Base-by-base conservation (phyloP, 1,139 yeast species). In the Candida pseudoviswanathii region DNA sequence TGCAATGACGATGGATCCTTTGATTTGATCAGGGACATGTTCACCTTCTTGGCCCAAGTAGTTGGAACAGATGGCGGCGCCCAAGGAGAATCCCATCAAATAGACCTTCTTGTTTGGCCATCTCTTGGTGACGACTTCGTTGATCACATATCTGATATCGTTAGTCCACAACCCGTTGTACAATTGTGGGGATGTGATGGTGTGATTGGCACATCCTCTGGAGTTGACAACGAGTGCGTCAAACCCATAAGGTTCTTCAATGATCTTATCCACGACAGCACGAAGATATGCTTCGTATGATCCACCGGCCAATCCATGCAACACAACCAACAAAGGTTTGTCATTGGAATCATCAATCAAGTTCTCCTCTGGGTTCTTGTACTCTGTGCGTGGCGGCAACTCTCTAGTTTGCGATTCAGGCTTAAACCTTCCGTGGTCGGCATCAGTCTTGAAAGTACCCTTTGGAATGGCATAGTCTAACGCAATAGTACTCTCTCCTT, bases 241-340 rank as follows among this genome's bases (percentile, higher is more conserved):
- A 53, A 82, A 78, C 9, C 65, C 67, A 54, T 62, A 62, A 31
- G 71, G 68, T 1, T 63, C 63, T 0, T 57, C 56, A 3, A 75
- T 68, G 37, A 80, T 64, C 42, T 67, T 62, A 39, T 62, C 52
- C 38, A 81, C 57, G 30, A 75, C 67, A 2, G 82, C 70, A 39
- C 86, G 66, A 27, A 82, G 75, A 52, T 82, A 82, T 41, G 81
- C 69, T 61, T 82, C 88, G 58, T 77, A 78, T 7, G 86, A 81
- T 0, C 88, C 87, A 16, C 88, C 88, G 8, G 85, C 77, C 42
- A 82, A 69, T 2, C 88, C 88, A 62, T 82, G 88, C 39, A 81
- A 63, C 1, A 81, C 78, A 45, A 82, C 68, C 24, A 82, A 62
- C 57, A 82, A 68, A 0, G 86, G 87, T 54, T 68, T 75, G 10